A percentile compares a stretch with the other conserved stretches of the same genome.
phyloP scores from a whole-genome alignment of 2,329 filamentous ascomycete species.

The Fusarium tanahbumbuense region DNA sequence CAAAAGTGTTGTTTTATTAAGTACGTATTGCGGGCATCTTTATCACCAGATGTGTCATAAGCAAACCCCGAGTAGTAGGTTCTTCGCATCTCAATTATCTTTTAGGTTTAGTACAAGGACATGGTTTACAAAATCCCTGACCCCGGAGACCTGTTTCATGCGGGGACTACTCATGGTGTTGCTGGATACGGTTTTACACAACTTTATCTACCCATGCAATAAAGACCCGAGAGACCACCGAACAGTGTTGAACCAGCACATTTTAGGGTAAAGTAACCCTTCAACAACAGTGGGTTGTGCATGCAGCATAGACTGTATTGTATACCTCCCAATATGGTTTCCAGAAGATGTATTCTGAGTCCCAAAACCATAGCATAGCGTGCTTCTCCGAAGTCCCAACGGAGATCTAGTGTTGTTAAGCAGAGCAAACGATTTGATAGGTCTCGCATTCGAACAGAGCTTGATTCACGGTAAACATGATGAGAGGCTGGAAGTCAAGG shows the following conservation, averaged over 20 bases:
- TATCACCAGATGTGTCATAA: too few relatives aligned
- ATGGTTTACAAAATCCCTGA: slow-evolving; percentile 23
- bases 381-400: not conserved
- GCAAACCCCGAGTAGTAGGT: too few relatives aligned
- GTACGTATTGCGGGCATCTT: too few relatives aligned
- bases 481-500: not conserved
- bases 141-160: slow-evolving; percentile 36
- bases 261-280: not conserved
- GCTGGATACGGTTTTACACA: not conserved
- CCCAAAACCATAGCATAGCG: not conserved
- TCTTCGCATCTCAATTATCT: slow-evolving; percentile 24
- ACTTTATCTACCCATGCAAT: not conserved
- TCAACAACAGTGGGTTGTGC: not conserved
- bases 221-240: slow-evolving; percentile 3
- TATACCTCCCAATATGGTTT: not conserved
- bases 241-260: not conserved
- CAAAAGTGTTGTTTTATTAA: too few relatives aligned
- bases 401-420: not conserved
- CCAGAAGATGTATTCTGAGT: not conserved
- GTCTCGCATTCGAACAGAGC: not conserved
- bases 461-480: slow-evolving; percentile 3
- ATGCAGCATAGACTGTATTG: not conserved
- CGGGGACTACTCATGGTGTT: slow-evolving; percentile 25
- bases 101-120: slow-evolving; percentile 23
- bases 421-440: not conserved